phyloP scores from a whole-genome alignment of 495 filamentous ascomycete genomes.

The Podospora conica region DNA sequence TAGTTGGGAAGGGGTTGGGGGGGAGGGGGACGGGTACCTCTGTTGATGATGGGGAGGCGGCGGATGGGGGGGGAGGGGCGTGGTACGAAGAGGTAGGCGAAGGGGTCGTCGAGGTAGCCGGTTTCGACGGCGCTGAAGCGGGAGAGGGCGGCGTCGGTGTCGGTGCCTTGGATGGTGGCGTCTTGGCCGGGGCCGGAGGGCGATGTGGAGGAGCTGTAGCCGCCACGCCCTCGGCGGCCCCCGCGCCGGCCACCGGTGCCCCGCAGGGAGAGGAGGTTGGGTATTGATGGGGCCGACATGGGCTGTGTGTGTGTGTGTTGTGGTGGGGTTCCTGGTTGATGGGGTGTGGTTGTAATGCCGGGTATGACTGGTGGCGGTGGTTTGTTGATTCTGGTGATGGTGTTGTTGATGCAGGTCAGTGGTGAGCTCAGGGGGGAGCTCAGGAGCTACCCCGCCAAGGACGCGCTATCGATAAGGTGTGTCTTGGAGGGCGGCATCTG shows the following conservation, averaged over 20 bases:
- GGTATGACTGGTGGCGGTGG: background rate
- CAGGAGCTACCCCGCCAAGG: background rate
- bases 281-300: constrained; percentile 70
- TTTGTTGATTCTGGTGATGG: background rate
- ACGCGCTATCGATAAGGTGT: background rate
- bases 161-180: constrained; percentile 73
- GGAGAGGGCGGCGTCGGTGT: constrained; percentile 84
- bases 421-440: background rate
- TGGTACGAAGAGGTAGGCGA: constrained; percentile 59
- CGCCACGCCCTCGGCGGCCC: constrained; percentile 38
- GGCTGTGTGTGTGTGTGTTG: background rate
- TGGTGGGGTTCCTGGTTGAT: background rate
- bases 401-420: background rate
- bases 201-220: constrained; percentile 15
- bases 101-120: constrained; percentile 83
- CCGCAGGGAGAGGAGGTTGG: constrained; percentile 66
- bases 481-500: background rate
- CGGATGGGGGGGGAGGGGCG: constrained; percentile 35
- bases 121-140: constrained; percentile 79
- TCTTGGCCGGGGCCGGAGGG: constrained; percentile 29
- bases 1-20: background rate
- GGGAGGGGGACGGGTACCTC: background rate
- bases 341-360: no score
- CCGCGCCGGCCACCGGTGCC: constrained; percentile 32
- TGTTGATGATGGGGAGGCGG: constrained; percentile 70